phyloP scores from a whole-genome alignment of 352 stramenopile species.

The Globisporangium paroecandrum region DNA sequence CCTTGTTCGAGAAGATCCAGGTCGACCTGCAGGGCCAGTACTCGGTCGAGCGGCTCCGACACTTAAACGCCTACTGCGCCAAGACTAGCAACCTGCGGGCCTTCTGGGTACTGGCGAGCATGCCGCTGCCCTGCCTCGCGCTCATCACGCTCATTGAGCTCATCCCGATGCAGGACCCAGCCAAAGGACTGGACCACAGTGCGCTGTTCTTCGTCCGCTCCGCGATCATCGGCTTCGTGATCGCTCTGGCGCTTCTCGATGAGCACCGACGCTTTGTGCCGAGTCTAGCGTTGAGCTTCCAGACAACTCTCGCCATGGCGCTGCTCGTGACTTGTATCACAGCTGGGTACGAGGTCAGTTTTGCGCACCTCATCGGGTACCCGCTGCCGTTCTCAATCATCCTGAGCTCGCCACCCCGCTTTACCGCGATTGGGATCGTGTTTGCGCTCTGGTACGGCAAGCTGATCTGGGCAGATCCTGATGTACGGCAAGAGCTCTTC shows the following conservation, averaged over 20 bases:
- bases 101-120: neutral
- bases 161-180: conserved; percentile 23
- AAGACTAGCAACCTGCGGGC: neutral
- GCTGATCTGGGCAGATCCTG: neutral
- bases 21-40: conserved; percentile 24
- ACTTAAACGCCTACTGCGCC: neutral
- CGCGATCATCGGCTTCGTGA: conserved; percentile 19
- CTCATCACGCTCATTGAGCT: conserved; percentile 16
- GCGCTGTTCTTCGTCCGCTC: conserved; percentile 22
- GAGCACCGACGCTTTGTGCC: conserved; percentile 23
- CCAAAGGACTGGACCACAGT: conserved; percentile 14
- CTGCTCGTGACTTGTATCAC: conserved; percentile 16
- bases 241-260: conserved; percentile 20
- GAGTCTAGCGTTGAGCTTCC: conserved; percentile 5
- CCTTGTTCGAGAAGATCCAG: conserved; percentile 10
- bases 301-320: conserved; percentile 12
- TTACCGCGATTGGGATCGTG: neutral
- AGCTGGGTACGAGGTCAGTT: conserved; percentile 2
- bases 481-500: conserved; percentile 14
- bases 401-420: neutral
- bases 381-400: conserved; percentile 30
- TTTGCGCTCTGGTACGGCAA: neutral
- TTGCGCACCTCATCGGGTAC: conserved; percentile 21
- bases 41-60: conserved; percentile 16
- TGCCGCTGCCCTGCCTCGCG: conserved; percentile 20